These are phyloP conservation scores for Fusarium palustre DNA, from an alignment of 2,329 filamentous ascomycete species.

Conservation along the genomic window DNA sequence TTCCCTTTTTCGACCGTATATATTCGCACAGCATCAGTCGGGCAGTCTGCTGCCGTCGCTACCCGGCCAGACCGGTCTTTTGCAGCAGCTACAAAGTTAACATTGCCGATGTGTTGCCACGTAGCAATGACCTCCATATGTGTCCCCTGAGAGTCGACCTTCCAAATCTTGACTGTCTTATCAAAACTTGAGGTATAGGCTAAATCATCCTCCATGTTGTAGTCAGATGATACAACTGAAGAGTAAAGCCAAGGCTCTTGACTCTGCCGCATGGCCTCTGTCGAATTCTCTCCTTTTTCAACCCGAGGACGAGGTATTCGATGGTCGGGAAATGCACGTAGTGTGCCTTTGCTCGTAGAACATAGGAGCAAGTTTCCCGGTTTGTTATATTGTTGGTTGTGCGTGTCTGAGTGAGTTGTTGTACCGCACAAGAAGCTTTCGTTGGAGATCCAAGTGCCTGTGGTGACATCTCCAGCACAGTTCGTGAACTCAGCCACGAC, in stretches of 20 bases:
- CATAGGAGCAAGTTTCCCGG: slow-evolving; percentile 71
- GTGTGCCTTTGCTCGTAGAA: slow-evolving; percentile 57
- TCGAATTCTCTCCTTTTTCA: slow-evolving; percentile 65
- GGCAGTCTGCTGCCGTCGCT: slow-evolving; percentile 70
- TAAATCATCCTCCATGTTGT: slow-evolving; percentile 58
- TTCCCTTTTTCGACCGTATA: slow-evolving; percentile 60
- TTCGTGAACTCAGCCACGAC: slow-evolving; percentile 67
- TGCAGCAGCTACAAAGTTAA: slow-evolving; percentile 72
- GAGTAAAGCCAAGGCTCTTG: slow-evolving; percentile 74
- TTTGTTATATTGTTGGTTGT: slow-evolving; percentile 76
- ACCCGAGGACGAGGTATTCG: slow-evolving; percentile 66
- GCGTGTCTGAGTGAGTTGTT: slow-evolving; percentile 70
- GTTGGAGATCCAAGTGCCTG: slow-evolving; percentile 67
- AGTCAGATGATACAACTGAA: slow-evolving; percentile 72
- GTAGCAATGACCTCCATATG: slow-evolving; percentile 59
- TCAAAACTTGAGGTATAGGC: slow-evolving; percentile 73
- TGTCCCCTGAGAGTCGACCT: slow-evolving; percentile 52
- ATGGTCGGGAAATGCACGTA: slow-evolving; percentile 68
- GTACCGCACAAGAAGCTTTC: slow-evolving; percentile 71
- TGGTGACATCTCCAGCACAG: slow-evolving; percentile 71
- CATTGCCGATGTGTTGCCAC: slow-evolving; percentile 68
- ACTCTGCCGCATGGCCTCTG: slow-evolving; percentile 66
- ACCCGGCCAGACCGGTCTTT: slow-evolving; percentile 61
- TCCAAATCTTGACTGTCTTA: slow-evolving; percentile 70
- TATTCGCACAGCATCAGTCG: slow-evolving; percentile 65